Evolutionary conservation across 2,329 filamentous ascomycete genomes (phyloP).

Genomic region (Daldinia sp.): DNA sequence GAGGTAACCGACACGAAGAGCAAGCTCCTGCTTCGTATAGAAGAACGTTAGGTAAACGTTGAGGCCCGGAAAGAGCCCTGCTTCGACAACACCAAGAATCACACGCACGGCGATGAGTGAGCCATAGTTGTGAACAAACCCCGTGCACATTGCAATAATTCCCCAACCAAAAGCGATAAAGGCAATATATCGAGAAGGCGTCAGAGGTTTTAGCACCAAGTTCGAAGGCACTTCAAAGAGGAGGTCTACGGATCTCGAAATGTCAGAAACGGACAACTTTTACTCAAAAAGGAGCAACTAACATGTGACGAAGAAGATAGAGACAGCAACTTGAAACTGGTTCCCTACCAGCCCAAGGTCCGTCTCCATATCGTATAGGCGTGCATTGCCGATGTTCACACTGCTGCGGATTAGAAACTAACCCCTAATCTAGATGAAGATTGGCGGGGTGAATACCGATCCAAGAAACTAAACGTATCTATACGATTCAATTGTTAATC

Average conservation of each 20-base stretch:
- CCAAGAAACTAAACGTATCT: conserved; percentile 77
- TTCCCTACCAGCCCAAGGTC: conserved; percentile 68
- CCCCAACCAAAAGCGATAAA: conserved; percentile 73
- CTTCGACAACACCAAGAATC: conserved; percentile 67
- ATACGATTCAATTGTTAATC: conserved; percentile 13
- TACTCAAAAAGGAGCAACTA: conserved; percentile 47
- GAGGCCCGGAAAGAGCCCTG: conserved; percentile 43
- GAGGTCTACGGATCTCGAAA: conserved; percentile 47
- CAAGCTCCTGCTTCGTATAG: conserved; percentile 77
- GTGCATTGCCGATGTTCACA: conserved; percentile 78
- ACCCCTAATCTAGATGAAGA: neutral
- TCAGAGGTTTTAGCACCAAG: conserved; percentile 69
- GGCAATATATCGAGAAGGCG: conserved; percentile 68
- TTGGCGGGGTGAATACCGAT: conserved; percentile 60
- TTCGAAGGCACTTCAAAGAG: conserved; percentile 72
- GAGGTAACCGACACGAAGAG: conserved; percentile 75
- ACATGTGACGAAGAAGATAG: conserved; percentile 73
- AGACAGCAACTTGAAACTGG: conserved; percentile 75
- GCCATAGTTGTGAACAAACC: conserved; percentile 71
- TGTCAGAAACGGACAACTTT: neutral
- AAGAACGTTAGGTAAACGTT: conserved; percentile 69
- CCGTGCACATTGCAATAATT: conserved; percentile 73
- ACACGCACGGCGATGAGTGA: conserved; percentile 73
- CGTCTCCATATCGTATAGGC: conserved; percentile 68
- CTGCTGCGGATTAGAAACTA: conserved; percentile 42